Percentiles rank a stretch among this genome's conserved stretches.
Evolutionary conservation across 164 flowering plant genomes (phyloP).

Genomic region (Aristolochia californica): DNA sequence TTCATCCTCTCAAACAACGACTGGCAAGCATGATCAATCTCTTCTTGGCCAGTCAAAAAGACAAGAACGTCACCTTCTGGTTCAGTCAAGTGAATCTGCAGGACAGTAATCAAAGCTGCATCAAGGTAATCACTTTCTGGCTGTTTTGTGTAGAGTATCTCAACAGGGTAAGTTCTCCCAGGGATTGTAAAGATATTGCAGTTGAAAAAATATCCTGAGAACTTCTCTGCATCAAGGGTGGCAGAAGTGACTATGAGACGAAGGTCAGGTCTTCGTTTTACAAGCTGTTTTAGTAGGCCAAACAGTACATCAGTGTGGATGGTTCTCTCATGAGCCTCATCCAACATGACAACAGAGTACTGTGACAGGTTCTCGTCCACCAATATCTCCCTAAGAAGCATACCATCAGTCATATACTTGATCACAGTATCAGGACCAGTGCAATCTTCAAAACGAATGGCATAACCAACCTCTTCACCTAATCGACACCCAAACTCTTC

Average conservation of each 20-base stretch:
- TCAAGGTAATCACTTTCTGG: conserved; percentile 92
- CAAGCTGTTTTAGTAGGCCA: conserved; percentile 66
- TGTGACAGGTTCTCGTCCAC: conserved; percentile 79
- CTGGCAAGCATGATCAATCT: conserved; percentile 90
- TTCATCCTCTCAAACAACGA: conserved; percentile 91
- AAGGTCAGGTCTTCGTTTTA: conserved; percentile 66
- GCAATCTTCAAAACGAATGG: conserved; percentile 93
- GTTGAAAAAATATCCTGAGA: conserved; percentile 83
- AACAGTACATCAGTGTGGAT: conserved; percentile 88
- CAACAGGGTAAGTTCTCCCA: conserved; percentile 93
- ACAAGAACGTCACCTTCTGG: conserved; percentile 89
- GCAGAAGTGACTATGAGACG: conserved; percentile 91
- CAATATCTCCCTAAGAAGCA: conserved; percentile 90
- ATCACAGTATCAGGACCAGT: conserved; percentile 98
- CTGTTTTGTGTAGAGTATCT: conserved; percentile 81
- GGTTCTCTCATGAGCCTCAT: conserved; percentile 95
- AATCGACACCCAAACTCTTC: conserved; percentile 94
- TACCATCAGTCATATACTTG: conserved; percentile 97
- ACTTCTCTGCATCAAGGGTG: conserved; percentile 89
- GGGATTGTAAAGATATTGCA: conserved; percentile 89
- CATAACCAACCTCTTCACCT: conserved; percentile 96
- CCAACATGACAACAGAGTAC: conserved; percentile 90
- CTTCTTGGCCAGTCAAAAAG: conserved; percentile 92
- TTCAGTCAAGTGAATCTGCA: conserved; percentile 91
- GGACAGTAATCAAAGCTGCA: conserved; percentile 79